phyloP scores from a whole-genome alignment of 2,329 filamentous ascomycete species.

The Sarocladium kiliense region DNA sequence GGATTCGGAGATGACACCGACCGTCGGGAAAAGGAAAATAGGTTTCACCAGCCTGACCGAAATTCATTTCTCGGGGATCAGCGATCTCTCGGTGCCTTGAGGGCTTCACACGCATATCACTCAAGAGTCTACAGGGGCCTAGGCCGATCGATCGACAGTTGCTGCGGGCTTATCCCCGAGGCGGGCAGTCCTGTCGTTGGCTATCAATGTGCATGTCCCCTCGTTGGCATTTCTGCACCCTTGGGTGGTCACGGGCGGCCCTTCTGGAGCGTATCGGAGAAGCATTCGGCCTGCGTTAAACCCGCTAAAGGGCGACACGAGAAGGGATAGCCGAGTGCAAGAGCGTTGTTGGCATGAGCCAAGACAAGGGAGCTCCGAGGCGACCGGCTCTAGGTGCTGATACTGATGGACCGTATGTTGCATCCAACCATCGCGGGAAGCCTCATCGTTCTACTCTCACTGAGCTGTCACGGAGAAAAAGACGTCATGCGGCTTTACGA shows the following conservation, averaged over 20 bases:
- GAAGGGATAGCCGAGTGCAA: neutral
- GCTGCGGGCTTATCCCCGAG: neutral
- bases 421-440: no score
- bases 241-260: constrained; percentile 1
- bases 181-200: neutral
- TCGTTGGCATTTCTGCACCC: neutral
- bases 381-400: no score
- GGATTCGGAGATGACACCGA: no score
- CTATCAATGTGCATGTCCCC: neutral
- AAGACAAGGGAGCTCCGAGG: no score
- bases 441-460: no score
- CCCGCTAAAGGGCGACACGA: neutral
- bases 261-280: neutral
- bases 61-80: neutral
- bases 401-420: no score
- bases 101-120: neutral
- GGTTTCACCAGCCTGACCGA: no score
- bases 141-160: constrained; percentile 6
- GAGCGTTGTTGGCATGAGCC: no score
- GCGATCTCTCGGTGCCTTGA: neutral
- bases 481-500: constrained; percentile 2
- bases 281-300: neutral
- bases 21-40: no score
- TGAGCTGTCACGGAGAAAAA: no score
- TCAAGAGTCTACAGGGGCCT: constrained; percentile 1